Percentiles rank a stretch among this genome's conserved stretches.
These are phyloP conservation scores for Colletotrichum melonis DNA, from an alignment of 2,329 filamentous ascomycete species.

Conservation along the genomic window DNA sequence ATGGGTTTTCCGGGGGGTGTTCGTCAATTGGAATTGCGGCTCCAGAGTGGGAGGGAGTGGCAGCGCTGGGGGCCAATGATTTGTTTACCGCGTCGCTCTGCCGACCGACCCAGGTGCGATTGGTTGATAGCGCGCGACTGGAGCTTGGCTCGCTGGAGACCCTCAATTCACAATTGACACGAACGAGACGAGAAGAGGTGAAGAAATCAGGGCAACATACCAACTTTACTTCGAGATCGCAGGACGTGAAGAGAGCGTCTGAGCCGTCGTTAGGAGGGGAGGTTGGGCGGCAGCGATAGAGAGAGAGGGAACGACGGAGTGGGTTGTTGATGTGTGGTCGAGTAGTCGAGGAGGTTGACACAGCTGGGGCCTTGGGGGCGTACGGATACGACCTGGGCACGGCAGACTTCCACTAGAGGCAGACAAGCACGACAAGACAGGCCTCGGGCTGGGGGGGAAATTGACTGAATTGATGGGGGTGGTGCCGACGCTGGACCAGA, in stretches of 20 bases:
- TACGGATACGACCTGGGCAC: slow-evolving; percentile 9
- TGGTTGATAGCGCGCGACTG: slow-evolving; percentile 26
- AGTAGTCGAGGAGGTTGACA: slow-evolving; percentile 32
- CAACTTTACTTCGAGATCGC: slow-evolving; percentile 11
- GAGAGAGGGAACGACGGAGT: slow-evolving; percentile 5
- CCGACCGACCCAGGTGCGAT: slow-evolving; percentile 34
- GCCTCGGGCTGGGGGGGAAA: slow-evolving; percentile 20
- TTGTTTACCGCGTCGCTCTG: slow-evolving; percentile 46
- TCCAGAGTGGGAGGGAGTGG: slow-evolving; percentile 17
- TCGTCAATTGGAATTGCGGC: slow-evolving; percentile 36
- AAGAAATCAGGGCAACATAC: slow-evolving; percentile 17
- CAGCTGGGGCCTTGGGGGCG: slow-evolving; percentile 21
- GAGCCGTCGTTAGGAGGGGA: slow-evolving; percentile 26
- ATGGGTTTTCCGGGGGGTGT: slow-evolving; percentile 33
- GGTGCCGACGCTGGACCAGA: slow-evolving; percentile 27
- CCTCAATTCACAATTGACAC: slow-evolving; percentile 24
- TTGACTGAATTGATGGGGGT: slow-evolving; percentile 35
- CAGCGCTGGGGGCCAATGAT: slow-evolving; percentile 36
- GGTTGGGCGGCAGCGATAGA: slow-evolving; percentile 32
- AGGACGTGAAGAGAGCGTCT: slow-evolving; percentile 10
- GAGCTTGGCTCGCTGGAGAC: slow-evolving; percentile 20
- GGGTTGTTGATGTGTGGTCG: slow-evolving; percentile 30
- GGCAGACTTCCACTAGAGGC: not conserved
- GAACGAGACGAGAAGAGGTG: not conserved
- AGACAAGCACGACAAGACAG: slow-evolving; percentile 25